Evolutionary conservation across 352 stramenopile species (phyloP), one percentile per base, ranked within the genome.

Genomic region (Peronospora destructor): DNA sequence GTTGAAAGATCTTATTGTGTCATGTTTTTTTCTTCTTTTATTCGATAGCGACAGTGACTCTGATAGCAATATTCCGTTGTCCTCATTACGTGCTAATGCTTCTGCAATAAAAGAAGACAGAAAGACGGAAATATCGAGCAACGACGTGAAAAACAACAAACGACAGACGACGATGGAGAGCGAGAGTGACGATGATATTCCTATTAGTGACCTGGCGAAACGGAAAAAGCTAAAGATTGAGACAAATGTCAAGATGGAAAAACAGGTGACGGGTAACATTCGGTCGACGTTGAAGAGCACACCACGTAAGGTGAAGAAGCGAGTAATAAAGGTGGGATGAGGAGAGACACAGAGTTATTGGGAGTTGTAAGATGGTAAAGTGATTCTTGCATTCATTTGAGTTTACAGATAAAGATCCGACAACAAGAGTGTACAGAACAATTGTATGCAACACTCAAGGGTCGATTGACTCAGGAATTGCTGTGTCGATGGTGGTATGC

Each of bases 401-500:
- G 6, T 32, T 32, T 23, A 17, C 30, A 83, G 69, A 88, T 91
- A 65, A 86, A 84, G 50, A 87, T 84, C 49, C 85, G 86, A 36
- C 82, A 93, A 56, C 79, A 93, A 45, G 82, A 89, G 53, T 87
- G 73, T 55, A 85, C 82, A 19, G 82, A 93, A 49, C 65, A 87
- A 42, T 62, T 93, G 16, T 93, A 93, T 45, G 56, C 84, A 40
- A 76, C 82, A 41, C 63, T 89, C 13, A 93, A 93, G 60, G 82
- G 82, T 0, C 65, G 64, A 37, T 41, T 93, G 9, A 76, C 69
- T 10, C 82, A 93, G 53, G 74, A 91, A 53, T 54, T 93, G 40
- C 53, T 93, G 36, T 93, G 82, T 61, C 76, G 82, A 16, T 93
- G 82, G 82, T 93, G 82, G 82, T 93, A 93, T 40, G 82, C 78